Evolutionary conservation across 495 filamentous ascomycete species (phyloP).

Genomic region (Penicillium canariense): DNA sequence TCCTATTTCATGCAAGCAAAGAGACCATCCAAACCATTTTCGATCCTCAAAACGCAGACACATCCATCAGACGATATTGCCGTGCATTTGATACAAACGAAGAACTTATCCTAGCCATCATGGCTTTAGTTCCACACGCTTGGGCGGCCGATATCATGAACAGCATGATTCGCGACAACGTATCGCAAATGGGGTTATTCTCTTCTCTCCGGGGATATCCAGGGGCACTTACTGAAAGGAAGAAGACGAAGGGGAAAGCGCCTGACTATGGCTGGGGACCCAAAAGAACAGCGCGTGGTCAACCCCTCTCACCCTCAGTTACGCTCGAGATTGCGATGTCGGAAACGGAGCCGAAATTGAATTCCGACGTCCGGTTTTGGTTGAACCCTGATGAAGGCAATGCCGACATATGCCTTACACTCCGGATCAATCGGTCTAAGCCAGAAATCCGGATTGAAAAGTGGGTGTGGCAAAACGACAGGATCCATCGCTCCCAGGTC

Average conservation of each 20-base stretch:
- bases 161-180: not conserved
- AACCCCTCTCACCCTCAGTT: not conserved
- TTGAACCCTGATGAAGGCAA: slow-evolving; percentile 2
- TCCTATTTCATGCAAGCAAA: slow-evolving; percentile 5
- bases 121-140: not conserved
- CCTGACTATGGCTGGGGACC: slow-evolving; percentile 3
- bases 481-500: not conserved
- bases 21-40: slow-evolving; percentile 4
- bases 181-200: not conserved
- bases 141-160: not conserved
- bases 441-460: slow-evolving; percentile 10
- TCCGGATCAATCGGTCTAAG: not conserved
- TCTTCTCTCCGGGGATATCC: not conserved
- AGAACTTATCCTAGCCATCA: slow-evolving; percentile 5
- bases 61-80: not conserved
- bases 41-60: not conserved
- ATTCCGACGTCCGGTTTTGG: slow-evolving; percentile 9
- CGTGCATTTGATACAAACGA: slow-evolving; percentile 6
- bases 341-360: not conserved
- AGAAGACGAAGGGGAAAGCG: not conserved
- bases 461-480: slow-evolving; percentile 1
- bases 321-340: not conserved
- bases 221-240: not conserved
- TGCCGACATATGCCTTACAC: slow-evolving; percentile 4
- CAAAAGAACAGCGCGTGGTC: not conserved